phyloP scores from a whole-genome alignment of 805 yeast genomes.

The Candida tallmaniae region DNA sequence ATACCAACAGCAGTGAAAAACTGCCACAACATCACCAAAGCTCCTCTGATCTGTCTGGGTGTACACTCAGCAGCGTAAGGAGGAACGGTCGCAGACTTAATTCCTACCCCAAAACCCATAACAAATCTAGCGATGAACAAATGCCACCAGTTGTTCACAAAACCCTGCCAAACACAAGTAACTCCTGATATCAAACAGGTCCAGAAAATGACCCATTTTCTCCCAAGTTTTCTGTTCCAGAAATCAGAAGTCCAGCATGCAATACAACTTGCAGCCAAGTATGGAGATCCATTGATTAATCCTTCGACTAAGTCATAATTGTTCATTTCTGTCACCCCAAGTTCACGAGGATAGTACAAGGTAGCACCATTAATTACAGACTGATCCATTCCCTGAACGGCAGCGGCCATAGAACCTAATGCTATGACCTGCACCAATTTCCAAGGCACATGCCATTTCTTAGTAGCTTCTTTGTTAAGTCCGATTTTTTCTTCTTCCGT shows the following conservation, averaged over 20 bases:
- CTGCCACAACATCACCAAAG: constrained; percentile 69
- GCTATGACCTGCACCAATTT: constrained; percentile 52
- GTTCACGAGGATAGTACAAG: constrained; percentile 51
- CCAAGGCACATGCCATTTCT: constrained; percentile 42
- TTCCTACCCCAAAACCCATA: constrained; percentile 64
- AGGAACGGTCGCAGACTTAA: constrained; percentile 65
- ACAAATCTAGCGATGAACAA: constrained; percentile 55
- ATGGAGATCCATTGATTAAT: constrained; percentile 60
- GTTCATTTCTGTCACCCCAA: constrained; percentile 43
- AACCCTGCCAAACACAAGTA: constrained; percentile 68
- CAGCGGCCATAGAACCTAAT: constrained; percentile 62
- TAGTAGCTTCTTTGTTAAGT: constrained; percentile 43
- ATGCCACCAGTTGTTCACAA: constrained; percentile 57
- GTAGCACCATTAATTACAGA: constrained; percentile 68
- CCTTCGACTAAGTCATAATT: constrained; percentile 59
- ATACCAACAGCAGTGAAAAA: constrained; percentile 71
- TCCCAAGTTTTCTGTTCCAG: constrained; percentile 49
- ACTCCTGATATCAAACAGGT: constrained; percentile 55
- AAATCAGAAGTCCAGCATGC: constrained; percentile 60
- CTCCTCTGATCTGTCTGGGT: constrained; percentile 57
- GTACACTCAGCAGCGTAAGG: constrained; percentile 61
- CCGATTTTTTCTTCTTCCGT: constrained; percentile 42
- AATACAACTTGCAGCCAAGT: constrained; percentile 52
- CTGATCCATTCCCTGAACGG: constrained; percentile 76
- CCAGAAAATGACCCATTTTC: constrained; percentile 58